Conservation (phyloP, 257 asterid species). For the Jaltomata sinuosa region DNA sequence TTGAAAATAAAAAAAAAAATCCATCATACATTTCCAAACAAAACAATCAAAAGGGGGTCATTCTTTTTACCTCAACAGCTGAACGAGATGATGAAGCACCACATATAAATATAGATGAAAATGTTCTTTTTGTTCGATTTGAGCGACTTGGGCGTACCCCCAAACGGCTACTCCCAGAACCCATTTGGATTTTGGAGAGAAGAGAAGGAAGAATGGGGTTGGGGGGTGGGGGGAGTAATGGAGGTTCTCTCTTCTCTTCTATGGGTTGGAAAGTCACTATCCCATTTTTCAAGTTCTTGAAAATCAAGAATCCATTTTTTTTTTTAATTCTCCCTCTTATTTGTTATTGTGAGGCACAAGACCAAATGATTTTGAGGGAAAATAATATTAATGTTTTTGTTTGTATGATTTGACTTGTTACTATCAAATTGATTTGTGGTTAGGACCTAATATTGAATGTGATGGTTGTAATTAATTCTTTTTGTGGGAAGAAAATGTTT, state of each 20-base stretch:
- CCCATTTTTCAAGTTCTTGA: background rate
- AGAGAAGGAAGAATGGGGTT: too few species aligned
- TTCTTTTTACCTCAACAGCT: slow-evolving; percentile 10
- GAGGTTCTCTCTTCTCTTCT: background rate
- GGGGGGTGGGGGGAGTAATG: background rate
- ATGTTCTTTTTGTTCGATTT: slow-evolving; percentile 10
- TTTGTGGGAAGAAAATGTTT: background rate
- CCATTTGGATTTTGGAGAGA: slow-evolving; percentile 22
- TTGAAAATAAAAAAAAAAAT: background rate
- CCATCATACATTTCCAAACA: background rate
- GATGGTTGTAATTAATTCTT: background rate
- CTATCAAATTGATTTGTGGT: background rate
- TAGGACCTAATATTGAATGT: background rate
- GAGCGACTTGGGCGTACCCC: slow-evolving; percentile 1
- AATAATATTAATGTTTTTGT: background rate
- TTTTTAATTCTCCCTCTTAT: background rate
- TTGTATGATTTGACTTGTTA: background rate
- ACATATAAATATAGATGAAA: slow-evolving; percentile 22
- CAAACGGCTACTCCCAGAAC: slow-evolving; percentile 20
- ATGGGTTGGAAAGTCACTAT: slow-evolving; percentile 7
- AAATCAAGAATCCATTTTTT: background rate
- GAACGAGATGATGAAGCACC: slow-evolving; percentile 22
- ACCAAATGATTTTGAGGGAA: background rate
- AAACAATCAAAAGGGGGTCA: background rate
- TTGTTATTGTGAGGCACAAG: background rate